Percentiles rank a stretch among this genome's conserved stretches.
Evolutionary conservation across 768 basidiomycete genomes (phyloP).

Genomic region (Mycena alexandri): DNA sequence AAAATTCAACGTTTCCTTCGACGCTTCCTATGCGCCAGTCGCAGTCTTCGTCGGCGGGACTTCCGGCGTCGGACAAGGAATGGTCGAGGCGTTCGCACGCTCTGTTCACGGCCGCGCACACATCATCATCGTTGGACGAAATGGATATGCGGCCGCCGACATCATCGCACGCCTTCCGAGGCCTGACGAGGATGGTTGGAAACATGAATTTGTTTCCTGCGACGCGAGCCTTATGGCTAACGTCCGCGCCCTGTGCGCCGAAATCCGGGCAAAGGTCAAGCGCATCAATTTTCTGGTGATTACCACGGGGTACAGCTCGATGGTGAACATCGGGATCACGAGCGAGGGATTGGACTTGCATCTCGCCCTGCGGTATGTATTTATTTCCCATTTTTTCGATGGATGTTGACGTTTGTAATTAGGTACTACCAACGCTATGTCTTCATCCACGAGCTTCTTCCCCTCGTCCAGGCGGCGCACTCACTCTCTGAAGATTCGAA

Average conservation of each 20-base stretch:
- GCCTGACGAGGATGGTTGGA: constrained; percentile 30
- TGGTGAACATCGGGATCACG: constrained; percentile 46
- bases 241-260: constrained; percentile 44
- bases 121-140: constrained; percentile 53
- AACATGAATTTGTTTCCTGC: constrained; percentile 51
- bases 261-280: constrained; percentile 43
- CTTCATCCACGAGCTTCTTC: constrained; percentile 49
- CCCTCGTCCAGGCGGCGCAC: constrained; percentile 46
- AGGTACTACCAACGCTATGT: constrained; percentile 53
- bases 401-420: too few species aligned
- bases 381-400: not conserved
- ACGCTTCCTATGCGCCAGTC: constrained; percentile 29
- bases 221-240: constrained; percentile 51
- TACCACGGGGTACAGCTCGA: constrained; percentile 45
- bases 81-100: constrained; percentile 49
- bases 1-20: constrained; percentile 39
- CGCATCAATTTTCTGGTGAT: constrained; percentile 50
- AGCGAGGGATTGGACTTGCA: constrained; percentile 51
- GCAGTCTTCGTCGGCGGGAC: constrained; percentile 38
- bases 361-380: constrained; percentile 27
- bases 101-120: constrained; percentile 52
- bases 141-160: constrained; percentile 48
- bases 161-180: constrained; percentile 48
- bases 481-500: constrained; percentile 49
- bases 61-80: constrained; percentile 47